These are phyloP conservation scores for Arachnopeziza araneosa DNA, from an alignment of 2,329 filamentous ascomycete genomes.

Conservation along the genomic window DNA sequence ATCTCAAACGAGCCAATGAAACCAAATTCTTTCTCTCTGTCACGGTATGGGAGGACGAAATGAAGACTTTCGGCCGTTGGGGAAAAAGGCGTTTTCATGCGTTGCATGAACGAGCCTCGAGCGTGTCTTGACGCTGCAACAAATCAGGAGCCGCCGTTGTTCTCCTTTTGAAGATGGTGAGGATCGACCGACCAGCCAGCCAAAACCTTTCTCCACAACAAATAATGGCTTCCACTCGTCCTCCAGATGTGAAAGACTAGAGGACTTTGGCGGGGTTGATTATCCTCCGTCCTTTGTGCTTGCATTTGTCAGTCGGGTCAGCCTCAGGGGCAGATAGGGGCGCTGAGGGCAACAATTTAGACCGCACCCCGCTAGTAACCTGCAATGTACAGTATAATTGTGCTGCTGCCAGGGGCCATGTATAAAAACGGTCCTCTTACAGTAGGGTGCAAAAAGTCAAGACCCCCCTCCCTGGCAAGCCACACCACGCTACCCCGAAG, in stretches of 20 bases:
- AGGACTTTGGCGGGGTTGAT: not conserved
- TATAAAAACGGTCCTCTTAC: not conserved
- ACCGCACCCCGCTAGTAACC: not conserved
- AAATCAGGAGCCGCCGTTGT: not conserved
- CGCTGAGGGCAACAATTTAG: not conserved
- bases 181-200: too few species aligned
- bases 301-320: not conserved
- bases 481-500: too few species aligned
- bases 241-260: not conserved
- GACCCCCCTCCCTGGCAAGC: too few species aligned
- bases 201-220: too few species aligned
- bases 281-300: not conserved
- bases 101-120: not conserved
- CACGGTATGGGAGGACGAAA: slow-evolving; percentile 2
- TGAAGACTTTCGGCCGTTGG: not conserved
- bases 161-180: not conserved
- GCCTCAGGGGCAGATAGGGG: too few species aligned
- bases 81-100: slow-evolving; percentile 2
- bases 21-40: not conserved
- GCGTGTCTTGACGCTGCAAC: not conserved
- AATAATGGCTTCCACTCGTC: too few species aligned
- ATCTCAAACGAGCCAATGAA: not conserved
- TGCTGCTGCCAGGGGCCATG: not conserved
- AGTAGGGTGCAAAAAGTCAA: too few species aligned
- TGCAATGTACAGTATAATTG: not conserved